Evolutionary conservation across 2,329 filamentous ascomycete species (phyloP), one percentile per base, ranked within the genome.

Genomic region (Cladophialophora chaetospira): DNA sequence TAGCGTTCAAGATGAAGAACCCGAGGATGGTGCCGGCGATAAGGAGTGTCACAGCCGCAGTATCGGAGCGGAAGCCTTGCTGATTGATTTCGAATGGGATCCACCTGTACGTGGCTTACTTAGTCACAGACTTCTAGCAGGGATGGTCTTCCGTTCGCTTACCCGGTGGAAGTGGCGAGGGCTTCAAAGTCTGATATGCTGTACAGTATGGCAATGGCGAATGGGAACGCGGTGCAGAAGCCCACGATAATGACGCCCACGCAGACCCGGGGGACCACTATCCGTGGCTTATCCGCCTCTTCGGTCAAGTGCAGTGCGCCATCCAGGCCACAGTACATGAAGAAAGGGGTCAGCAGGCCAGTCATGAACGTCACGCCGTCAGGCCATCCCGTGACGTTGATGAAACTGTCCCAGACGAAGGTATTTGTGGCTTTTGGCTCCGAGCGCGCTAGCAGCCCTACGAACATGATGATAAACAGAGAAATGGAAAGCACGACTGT

Each of bases 251-350:
- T 61, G 0, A 70, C 69, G 0, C 66, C 63, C 21, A 72, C 46
- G 6, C 74, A 60, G 9, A 71, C 71, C 26, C 62, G 63, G 0
- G 72, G 72, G 2, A 73, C 68, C 2, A 65, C 64, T 0, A 49
- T 65, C 4, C 65, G 63, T 2, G 72, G 62, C 35, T 69, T 55
- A 0, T 63, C 66, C 19, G 69, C 69, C 43, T 75, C 73, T 53
- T 75, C 73, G 1, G 71, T 71, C 31, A 75, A 62, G 59, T 75
- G 72, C 5, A 73, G 62, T 5, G 70, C 68, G 0, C 68, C 70
- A 45, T 75, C 72, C 2, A 73, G 52, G 0, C 73, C 72, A 3
- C 66, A 68, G 61, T 69, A 75, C 46, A 72, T 71, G 55, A 70
- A 75, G 15, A 69, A 70, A 0, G 72, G 68, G 19, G 69, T 72